A percentile compares a stretch with the other conserved stretches of the same genome.
Evolutionary conservation across 139 green algal genomes (phyloP).

Genomic region (Volvox africanus): DNA sequence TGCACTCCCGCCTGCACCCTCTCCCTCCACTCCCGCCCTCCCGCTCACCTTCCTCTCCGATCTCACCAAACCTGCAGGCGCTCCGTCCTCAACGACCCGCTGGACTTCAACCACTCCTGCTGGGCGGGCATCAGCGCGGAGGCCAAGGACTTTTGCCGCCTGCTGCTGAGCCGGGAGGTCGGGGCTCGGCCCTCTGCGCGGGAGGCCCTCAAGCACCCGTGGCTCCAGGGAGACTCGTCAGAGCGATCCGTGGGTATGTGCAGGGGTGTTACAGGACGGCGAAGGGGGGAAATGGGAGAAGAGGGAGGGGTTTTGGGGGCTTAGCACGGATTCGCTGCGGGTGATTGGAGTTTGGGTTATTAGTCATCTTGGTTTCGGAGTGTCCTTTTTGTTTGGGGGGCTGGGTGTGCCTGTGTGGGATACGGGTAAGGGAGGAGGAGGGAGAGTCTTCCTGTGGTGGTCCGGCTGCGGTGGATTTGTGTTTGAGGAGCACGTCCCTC

Average conservation of each 20-base stretch:
- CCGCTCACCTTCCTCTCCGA: neutral
- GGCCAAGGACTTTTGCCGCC: slow-evolving; percentile 86
- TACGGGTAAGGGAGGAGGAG: no score
- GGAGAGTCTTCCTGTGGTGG: no score
- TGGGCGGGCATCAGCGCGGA: slow-evolving; percentile 84
- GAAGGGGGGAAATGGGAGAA: neutral
- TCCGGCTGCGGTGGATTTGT: no score
- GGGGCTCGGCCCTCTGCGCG: slow-evolving; percentile 76
- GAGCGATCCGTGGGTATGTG: slow-evolving; percentile 49
- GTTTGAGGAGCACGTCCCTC: no score
- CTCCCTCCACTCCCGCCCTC: neutral
- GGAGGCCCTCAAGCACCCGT: slow-evolving; percentile 82
- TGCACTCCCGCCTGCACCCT: neutral
- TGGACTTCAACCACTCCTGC: slow-evolving; percentile 61
- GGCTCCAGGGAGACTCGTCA: slow-evolving; percentile 51
- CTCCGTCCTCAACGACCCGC: slow-evolving; percentile 53
- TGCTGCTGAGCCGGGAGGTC: slow-evolving; percentile 79
- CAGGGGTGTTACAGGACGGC: neutral
- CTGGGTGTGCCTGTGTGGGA: no score
- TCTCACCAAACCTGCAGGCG: slow-evolving; percentile 37
- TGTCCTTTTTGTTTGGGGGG: no score
- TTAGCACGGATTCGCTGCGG: no score
- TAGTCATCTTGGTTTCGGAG: no score
- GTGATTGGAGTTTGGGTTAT: no score
- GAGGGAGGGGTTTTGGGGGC: neutral